Evolutionary conservation across 306 rosid species (phyloP), one percentile per base, ranked within the genome.

Genomic region (Carpinus fangiana): DNA sequence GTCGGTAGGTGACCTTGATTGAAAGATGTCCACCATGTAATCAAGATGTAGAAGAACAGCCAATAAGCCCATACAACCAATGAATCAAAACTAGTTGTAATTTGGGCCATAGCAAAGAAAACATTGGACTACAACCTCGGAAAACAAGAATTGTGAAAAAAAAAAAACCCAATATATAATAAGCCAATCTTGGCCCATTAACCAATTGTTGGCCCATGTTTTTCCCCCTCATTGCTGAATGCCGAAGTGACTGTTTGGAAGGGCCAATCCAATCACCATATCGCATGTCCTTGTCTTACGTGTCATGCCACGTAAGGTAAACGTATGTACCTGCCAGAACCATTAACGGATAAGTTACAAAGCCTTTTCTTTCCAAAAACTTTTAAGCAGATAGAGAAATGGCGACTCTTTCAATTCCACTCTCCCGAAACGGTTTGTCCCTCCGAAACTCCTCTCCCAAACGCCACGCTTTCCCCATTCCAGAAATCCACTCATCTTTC

Each of bases 351-450:
- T 82, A 86, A 76, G 81, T 60, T 18, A 10, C 14, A 7, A 26
- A 28, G 18, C 16, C 38, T 3, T 36, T 36, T 5, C 12, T 60
- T 60, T 60, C 18, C 56, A 8, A 56, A 46, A 43, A 26, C 67
- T 72, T 74, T 43, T 73, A 20, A 38, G 4, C 16, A 41, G 21
- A 38, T 41, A 23, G 7, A 81, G 55, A 75, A 78, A 92, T 92
- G 98, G 96, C 94, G 21, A 74, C 82, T 70, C 69, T 84, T 67
- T 84, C 96, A 73, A 70, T 87, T 82, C 87, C 90, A 47, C 76
- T 85, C 78, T 88, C 93, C 7, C 90, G 83, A 14, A 86, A 76
- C 80, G 50, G 64, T 23, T 73, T 84, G 69, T 79, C 83, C 73
- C 61, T 76, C 56, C 87, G 70, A 73, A 76, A 61, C 82, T 75